These are phyloP conservation scores for Trichophyton verrucosum DNA, from an alignment of 2,329 filamentous ascomycete species.

Conservation along the genomic window DNA sequence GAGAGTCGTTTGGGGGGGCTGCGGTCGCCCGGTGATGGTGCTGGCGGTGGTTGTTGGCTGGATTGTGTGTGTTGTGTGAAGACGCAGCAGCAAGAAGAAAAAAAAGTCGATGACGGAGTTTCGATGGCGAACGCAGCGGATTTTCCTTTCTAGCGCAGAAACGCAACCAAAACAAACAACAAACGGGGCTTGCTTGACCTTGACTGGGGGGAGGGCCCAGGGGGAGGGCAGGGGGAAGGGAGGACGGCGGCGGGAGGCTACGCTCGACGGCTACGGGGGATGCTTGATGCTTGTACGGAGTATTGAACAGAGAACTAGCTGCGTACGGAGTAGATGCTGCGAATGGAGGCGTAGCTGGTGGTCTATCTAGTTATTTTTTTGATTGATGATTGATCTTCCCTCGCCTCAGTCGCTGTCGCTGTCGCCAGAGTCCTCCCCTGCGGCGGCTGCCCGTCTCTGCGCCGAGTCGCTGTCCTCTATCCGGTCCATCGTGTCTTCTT, in stretches of 20 bases:
- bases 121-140: background rate
- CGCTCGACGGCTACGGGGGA: no score
- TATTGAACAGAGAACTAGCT: no score
- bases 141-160: background rate
- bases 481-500: background rate
- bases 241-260: background rate
- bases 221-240: background rate
- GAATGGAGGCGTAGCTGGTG: no score
- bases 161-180: slow-evolving; percentile 2
- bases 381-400: no score
- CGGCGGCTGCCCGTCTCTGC: background rate
- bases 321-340: no score
- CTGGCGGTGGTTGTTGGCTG: background rate
- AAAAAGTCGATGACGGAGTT: background rate
- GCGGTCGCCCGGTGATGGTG: no score
- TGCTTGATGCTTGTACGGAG: no score
- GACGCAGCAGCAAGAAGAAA: background rate
- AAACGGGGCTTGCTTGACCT: no score
- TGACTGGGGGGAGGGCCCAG: background rate
- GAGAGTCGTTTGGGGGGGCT: background rate
- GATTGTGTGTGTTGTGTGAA: background rate
- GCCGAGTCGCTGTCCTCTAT: slow-evolving; percentile 4
- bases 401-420: slow-evolving; percentile 1
- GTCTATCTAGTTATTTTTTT: background rate
- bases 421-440: background rate